Evolutionary conservation across 2,329 filamentous ascomycete species (phyloP).

Genomic region (Xylaria sp.): DNA sequence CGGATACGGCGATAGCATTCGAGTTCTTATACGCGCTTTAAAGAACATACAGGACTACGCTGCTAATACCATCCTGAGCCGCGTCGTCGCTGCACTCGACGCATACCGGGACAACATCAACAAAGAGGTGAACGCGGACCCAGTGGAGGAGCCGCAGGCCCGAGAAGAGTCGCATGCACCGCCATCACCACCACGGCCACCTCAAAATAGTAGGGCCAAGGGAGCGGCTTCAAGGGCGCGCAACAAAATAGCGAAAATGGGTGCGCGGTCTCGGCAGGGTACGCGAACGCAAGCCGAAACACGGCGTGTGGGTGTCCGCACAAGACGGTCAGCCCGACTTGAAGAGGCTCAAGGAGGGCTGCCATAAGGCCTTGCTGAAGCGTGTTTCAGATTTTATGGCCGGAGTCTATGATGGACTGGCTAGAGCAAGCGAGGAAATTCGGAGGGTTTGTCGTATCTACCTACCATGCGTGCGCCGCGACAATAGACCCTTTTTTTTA

Average conservation of each 20-base stretch:
- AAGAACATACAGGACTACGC: neutral
- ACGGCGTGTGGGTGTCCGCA: neutral
- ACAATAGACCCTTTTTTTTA: no score
- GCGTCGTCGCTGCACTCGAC: neutral
- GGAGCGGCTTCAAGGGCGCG: neutral
- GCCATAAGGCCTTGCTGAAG: no score
- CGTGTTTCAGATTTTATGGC: no score
- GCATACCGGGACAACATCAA: neutral
- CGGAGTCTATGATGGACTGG: no score
- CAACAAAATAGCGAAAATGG: neutral
- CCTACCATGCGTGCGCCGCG: no score
- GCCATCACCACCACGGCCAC: neutral
- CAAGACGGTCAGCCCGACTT: neutral
- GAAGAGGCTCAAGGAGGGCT: no score
- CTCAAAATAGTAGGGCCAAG: neutral
- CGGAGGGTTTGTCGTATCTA: no score
- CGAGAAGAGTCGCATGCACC: neutral
- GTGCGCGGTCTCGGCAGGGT: neutral
- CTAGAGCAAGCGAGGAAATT: no score
- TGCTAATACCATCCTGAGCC: neutral
- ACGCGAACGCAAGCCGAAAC: neutral
- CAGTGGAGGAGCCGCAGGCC: neutral
- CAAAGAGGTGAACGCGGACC: neutral
- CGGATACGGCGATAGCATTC: neutral
- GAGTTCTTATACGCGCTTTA: neutral